A percentile compares a stretch with the other conserved stretches of the same genome.
Conservation (phyloP, 768 basidiomycete genomes). For the Tulasnella sp. region DNA sequence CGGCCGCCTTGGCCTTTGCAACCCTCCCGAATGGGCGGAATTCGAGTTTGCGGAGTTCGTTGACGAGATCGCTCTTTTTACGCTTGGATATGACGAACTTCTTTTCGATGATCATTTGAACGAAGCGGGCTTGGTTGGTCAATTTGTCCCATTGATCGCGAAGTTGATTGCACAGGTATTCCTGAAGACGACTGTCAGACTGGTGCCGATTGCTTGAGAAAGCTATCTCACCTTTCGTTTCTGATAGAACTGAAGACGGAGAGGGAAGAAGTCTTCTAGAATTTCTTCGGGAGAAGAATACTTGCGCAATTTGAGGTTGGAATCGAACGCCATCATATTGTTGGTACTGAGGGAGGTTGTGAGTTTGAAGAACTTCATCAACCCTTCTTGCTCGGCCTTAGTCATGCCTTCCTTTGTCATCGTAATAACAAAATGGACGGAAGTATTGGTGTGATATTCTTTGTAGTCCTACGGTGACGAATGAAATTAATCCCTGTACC, state of each 20-base stretch:
- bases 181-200: slow-evolving; percentile 36
- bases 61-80: slow-evolving; percentile 77
- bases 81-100: slow-evolving; percentile 74
- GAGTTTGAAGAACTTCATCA: slow-evolving; percentile 87
- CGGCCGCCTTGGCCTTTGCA: slow-evolving; percentile 50
- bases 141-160: slow-evolving; percentile 71
- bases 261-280: slow-evolving; percentile 83
- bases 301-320: slow-evolving; percentile 90
- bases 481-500: background rate
- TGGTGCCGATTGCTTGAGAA: background rate
- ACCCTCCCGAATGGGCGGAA: slow-evolving; percentile 91
- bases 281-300: slow-evolving; percentile 86
- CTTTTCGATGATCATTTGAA: slow-evolving; percentile 88
- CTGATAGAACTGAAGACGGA: slow-evolving; percentile 83
- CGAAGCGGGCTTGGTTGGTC: slow-evolving; percentile 91
- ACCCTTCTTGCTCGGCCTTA: slow-evolving; percentile 80
- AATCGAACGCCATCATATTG: slow-evolving; percentile 99
- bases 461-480: slow-evolving; percentile 67
- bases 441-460: slow-evolving; percentile 88
- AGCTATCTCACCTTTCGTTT: slow-evolving; percentile 73
- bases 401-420: slow-evolving; percentile 72
- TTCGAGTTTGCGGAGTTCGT: slow-evolving; percentile 66
- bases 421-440: slow-evolving; percentile 77
- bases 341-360: slow-evolving; percentile 71
- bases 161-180: slow-evolving; percentile 71